These are phyloP conservation scores for Phytopythium vexans DNA, from an alignment of 352 stramenopile genomes.

Conservation along the genomic window DNA sequence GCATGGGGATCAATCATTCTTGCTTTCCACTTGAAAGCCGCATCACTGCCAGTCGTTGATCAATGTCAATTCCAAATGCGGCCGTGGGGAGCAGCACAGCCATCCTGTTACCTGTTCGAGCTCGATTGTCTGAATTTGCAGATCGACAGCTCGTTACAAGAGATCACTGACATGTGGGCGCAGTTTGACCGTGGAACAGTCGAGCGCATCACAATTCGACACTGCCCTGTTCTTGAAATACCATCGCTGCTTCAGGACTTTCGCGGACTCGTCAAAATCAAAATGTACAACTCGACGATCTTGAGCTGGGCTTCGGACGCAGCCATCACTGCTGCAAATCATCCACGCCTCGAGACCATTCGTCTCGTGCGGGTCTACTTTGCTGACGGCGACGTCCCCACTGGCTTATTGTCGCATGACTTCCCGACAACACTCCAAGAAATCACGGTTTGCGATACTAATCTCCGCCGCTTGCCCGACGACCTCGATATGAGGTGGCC, in stretches of 20 bases:
- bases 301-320: constrained; percentile 16
- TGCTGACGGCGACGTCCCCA: constrained; percentile 7
- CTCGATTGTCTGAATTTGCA: constrained; percentile 20
- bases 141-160: constrained; percentile 4
- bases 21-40: constrained; percentile 18
- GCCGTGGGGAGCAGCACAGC: constrained; percentile 14
- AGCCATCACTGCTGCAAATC: constrained; percentile 19
- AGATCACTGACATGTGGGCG: constrained; percentile 13
- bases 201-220: constrained; percentile 19
- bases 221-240: constrained; percentile 22
- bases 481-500: constrained; percentile 11
- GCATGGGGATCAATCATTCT: constrained; percentile 18
- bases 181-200: constrained; percentile 14
- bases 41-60: background rate
- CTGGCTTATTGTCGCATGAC: constrained; percentile 3
- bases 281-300: constrained; percentile 40
- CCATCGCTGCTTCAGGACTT: constrained; percentile 19
- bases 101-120: constrained; percentile 22
- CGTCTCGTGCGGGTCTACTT: constrained; percentile 20
- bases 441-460: constrained; percentile 13
- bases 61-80: constrained; percentile 23
- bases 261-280: constrained; percentile 11
- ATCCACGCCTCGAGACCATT: constrained; percentile 15
- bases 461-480: constrained; percentile 6
- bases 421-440: constrained; percentile 9